Conservation (phyloP, 2,329 filamentous ascomycete genomes). For the Fusarium sp. region DNA sequence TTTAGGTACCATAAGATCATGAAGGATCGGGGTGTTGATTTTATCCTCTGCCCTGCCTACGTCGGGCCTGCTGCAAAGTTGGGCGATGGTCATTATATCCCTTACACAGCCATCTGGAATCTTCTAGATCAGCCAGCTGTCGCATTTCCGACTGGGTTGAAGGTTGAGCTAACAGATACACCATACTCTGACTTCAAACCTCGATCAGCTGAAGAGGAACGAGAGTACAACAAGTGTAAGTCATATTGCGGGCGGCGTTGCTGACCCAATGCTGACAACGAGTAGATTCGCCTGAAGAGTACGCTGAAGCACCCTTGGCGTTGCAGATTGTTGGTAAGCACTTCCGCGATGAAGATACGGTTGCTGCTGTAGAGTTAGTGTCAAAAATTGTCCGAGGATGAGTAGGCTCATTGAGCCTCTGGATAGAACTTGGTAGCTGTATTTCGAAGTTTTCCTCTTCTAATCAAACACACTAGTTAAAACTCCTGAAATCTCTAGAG, state of each 20-base stretch:
- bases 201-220: not conserved
- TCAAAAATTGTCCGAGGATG: not conserved
- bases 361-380: not conserved
- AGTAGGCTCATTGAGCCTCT: not conserved
- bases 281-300: not conserved
- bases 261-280: accelerated
- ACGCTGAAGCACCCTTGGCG: accelerated
- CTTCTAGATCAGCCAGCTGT: not conserved
- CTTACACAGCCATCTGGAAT: not conserved
- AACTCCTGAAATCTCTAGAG: too few species aligned
- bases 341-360: not conserved
- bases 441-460: too few species aligned
- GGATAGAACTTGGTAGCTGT: too few species aligned
- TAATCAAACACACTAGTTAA: too few species aligned
- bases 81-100: not conserved
- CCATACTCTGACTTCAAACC: not conserved
- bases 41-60: not conserved
- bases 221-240: not conserved
- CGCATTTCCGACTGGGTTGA: not conserved
- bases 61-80: not conserved
- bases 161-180: not conserved
- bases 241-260: accelerated
- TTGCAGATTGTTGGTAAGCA: not conserved
- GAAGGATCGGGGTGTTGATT: not conserved
- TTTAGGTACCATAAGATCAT: not conserved